Conservation (phyloP, 2,329 filamentous ascomycete genomes). For the Ophiocordyceps sinensis region DNA sequence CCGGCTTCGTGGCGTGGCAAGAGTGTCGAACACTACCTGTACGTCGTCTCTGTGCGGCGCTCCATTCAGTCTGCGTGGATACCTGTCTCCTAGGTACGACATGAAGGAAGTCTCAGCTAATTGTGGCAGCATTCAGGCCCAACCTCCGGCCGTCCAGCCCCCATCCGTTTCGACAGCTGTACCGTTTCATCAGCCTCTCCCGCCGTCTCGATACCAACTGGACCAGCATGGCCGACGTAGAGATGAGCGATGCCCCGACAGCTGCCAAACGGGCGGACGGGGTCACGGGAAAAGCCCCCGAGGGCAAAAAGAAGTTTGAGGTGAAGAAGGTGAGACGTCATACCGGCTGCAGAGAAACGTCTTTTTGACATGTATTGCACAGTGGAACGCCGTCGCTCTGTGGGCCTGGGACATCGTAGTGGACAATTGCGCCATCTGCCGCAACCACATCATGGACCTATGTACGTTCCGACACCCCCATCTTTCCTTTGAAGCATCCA, state of each 20-base stretch:
- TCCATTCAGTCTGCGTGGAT: no score
- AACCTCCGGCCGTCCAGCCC: no score
- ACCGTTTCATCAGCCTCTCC: no score
- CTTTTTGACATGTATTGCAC: constrained; percentile 5
- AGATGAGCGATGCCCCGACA: constrained; percentile 78
- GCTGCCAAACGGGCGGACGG: constrained; percentile 39
- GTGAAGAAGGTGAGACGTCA: constrained; percentile 80
- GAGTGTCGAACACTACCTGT: no score
- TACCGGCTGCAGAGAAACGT: no score
- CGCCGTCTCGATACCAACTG: background rate
- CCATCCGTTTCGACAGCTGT: no score
- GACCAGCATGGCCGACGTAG: constrained; percentile 71
- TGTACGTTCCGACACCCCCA: constrained; percentile 41
- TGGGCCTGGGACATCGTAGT: constrained; percentile 99
- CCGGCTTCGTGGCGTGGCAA: no score
- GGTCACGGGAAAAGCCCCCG: constrained; percentile 34
- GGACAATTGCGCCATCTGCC: constrained; percentile 97
- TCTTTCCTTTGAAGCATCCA: constrained; percentile 2
- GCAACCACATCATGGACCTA: constrained; percentile 99
- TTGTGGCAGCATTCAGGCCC: no score
- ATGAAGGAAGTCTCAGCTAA: no score
- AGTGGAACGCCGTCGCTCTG: constrained; percentile 97
- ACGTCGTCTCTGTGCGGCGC: no score
- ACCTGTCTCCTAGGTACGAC: no score
- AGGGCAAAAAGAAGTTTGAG: constrained; percentile 89